A percentile compares a stretch with the other conserved stretches of the same genome.
Conservation (phyloP, 2,329 filamentous ascomycete species). For the Aspergillus hiratsukae region DNA sequence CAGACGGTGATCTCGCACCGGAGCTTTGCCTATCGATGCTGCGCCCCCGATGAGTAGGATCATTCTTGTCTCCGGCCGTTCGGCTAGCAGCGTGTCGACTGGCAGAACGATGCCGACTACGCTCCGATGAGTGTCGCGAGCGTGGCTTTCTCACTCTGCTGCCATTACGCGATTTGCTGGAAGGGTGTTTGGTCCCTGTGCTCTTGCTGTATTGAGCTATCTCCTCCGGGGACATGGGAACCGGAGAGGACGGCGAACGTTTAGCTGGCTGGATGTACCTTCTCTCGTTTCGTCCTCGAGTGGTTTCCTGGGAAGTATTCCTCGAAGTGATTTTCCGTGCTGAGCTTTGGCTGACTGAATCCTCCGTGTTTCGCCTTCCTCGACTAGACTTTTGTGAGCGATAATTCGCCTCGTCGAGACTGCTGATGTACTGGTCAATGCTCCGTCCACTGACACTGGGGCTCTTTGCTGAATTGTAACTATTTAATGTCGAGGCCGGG, state of each 20-base stretch:
- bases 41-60: slow-evolving; percentile 49
- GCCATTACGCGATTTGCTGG: slow-evolving; percentile 33
- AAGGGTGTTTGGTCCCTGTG: slow-evolving; percentile 46
- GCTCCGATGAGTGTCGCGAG: slow-evolving; percentile 27
- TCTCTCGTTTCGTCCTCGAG: slow-evolving; percentile 60
- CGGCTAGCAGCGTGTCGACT: slow-evolving; percentile 41
- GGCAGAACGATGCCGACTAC: slow-evolving; percentile 35
- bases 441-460: slow-evolving; percentile 60
- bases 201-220: slow-evolving; percentile 46
- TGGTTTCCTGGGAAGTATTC: slow-evolving; percentile 59
- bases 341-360: slow-evolving; percentile 42
- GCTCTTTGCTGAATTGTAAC: slow-evolving; percentile 51
- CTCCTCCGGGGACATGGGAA: slow-evolving; percentile 93
- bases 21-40: slow-evolving; percentile 58
- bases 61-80: slow-evolving; percentile 26
- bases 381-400: slow-evolving; percentile 54
- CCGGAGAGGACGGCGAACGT: slow-evolving; percentile 82
- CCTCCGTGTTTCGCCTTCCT: slow-evolving; percentile 44
- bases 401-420: slow-evolving; percentile 70
- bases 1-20: slow-evolving; percentile 68
- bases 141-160: slow-evolving; percentile 52
- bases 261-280: slow-evolving; percentile 72
- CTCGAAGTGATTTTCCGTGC: slow-evolving; percentile 50
- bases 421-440: slow-evolving; percentile 80
- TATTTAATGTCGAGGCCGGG: slow-evolving; percentile 36